These are phyloP conservation scores for Lactifluus subvellereus DNA, from an alignment of 768 basidiomycete species.

Conservation along the genomic window DNA sequence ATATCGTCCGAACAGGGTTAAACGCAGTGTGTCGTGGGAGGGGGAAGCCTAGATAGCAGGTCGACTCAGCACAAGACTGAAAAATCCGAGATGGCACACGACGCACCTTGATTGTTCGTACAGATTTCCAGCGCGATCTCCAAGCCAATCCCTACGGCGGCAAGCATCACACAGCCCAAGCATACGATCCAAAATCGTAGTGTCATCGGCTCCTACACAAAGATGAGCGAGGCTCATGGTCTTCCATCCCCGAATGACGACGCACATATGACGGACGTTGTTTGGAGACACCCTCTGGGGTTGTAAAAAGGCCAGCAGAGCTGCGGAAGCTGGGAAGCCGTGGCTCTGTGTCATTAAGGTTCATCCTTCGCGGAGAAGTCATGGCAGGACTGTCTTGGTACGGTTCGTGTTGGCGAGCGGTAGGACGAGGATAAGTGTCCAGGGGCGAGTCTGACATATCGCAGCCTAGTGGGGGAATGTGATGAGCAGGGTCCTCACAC, in stretches of 20 bases:
- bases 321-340: background rate
- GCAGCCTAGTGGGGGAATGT: no score
- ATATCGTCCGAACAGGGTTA: slow-evolving; percentile 40
- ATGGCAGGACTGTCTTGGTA: background rate
- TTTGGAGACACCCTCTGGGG: slow-evolving; percentile 3
- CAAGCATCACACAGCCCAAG: background rate
- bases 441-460: no score
- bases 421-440: no score
- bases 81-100: background rate
- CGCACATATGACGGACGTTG: background rate
- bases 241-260: background rate
- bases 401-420: no score
- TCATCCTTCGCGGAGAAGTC: background rate
- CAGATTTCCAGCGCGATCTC: background rate
- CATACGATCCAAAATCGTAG: slow-evolving; percentile 12
- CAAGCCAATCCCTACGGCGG: background rate
- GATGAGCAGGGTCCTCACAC: no score
- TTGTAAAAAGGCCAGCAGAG: slow-evolving; percentile 1
- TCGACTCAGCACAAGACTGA: background rate
- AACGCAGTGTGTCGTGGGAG: slow-evolving; percentile 48
- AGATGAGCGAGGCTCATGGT: background rate
- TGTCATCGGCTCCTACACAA: background rate
- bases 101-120: slow-evolving; percentile 6
- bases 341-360: background rate
- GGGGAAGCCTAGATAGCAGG: slow-evolving; percentile 41